Percentiles rank a stretch among this genome's conserved stretches.
Conservation (phyloP, 2,329 filamentous ascomycete genomes). For the Colletotrichum destructivum region DNA sequence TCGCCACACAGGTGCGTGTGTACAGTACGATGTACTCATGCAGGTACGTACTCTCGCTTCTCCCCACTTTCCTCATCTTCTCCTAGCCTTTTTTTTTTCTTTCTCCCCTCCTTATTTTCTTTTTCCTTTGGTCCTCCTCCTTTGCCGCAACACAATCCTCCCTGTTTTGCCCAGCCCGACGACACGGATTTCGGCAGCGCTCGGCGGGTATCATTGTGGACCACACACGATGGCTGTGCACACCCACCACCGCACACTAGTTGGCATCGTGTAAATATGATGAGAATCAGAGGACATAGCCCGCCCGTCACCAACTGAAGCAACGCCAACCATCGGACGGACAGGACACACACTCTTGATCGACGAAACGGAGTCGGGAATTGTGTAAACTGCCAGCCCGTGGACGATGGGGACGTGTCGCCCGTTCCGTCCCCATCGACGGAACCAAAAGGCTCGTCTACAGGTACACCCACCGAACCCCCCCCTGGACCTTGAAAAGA, state of each 20-base stretch:
- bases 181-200: constrained; percentile 5
- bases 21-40: too few relatives aligned
- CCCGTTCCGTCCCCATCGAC: not conserved
- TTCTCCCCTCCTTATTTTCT: not conserved
- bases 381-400: not conserved
- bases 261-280: too few relatives aligned
- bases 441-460: not conserved
- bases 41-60: too few relatives aligned
- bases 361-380: not conserved
- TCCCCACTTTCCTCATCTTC: not conserved
- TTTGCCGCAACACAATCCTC: not conserved
- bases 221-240: not conserved
- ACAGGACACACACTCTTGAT: not conserved
- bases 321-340: not conserved
- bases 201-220: not conserved
- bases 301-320: not conserved
- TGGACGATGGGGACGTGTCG: not conserved
- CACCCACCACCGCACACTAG: not conserved
- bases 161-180: not conserved
- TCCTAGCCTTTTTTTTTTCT: too few relatives aligned
- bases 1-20: not conserved
- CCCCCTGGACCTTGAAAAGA: constrained; percentile 12
- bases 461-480: too few relatives aligned
- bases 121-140: not conserved
- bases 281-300: not conserved